Conservation (phyloP, 352 stramenopile genomes). For the Thalassiosira hispida region DNA sequence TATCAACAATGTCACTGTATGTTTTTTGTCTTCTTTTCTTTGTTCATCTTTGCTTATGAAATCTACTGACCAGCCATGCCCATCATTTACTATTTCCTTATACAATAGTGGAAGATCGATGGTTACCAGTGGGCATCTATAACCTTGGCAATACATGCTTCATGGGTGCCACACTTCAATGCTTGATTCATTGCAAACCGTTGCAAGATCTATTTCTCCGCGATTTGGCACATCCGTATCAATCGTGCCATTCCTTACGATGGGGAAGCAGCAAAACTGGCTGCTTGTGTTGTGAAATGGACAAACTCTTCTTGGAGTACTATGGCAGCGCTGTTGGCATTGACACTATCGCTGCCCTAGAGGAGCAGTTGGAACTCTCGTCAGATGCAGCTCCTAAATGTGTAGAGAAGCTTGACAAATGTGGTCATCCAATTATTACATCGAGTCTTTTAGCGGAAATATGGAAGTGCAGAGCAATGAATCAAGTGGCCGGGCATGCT, state of each 20-base stretch:
- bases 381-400: conserved; percentile 15
- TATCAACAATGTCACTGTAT: conserved; percentile 35
- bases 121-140: conserved; percentile 67
- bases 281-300: conserved; percentile 67
- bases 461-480: conserved; percentile 67
- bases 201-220: conserved; percentile 73
- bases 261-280: conserved; percentile 12
- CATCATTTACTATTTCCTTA: neutral
- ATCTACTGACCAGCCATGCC: neutral
- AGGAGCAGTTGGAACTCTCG: conserved; percentile 38
- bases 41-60: conserved; percentile 22
- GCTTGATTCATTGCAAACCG: conserved; percentile 65
- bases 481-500: conserved; percentile 65
- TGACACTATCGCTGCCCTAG: conserved; percentile 54
- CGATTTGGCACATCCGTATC: conserved; percentile 64
- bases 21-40: conserved; percentile 24
- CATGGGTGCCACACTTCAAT: conserved; percentile 70
- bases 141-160: conserved; percentile 81
- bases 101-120: conserved; percentile 40
- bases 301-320: conserved; percentile 71
- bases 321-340: conserved; percentile 65
- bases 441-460: conserved; percentile 63
- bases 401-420: conserved; percentile 27
- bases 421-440: conserved; percentile 66
- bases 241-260: conserved; percentile 60